Evolutionary conservation across 768 basidiomycete species (phyloP), one percentile per base, ranked within the genome.

Genomic region (Trametes meyenii): DNA sequence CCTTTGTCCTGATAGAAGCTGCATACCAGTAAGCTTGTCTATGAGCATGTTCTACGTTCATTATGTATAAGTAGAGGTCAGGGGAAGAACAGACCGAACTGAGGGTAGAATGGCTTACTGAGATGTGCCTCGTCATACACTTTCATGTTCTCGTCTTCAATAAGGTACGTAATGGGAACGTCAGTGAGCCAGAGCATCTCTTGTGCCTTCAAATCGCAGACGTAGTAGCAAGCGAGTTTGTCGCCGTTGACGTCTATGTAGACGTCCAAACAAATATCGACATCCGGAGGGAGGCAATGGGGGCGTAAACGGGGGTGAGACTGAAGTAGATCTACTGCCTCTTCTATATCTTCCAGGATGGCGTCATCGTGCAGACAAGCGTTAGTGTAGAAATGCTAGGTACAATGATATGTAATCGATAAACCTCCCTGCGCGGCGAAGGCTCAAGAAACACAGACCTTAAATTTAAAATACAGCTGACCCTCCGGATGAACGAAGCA

Each of bases 401-500:
- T 4, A 13, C 4, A 14, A n/a, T 12, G 40, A 12, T 12, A 4
- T 4, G 4, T 12, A 4, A 42, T 13, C 40, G 11, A n/a, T n/a
- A 42, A 4, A 12, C 11, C 40, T 13, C 13, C 11, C 40, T 14
- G 11, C 40, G 13, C 40, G 3, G 40, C 40, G 40, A 33, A 33
- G 29, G 29, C 29, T 33, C 4, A 33, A 33, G 29, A 33, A 33
- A 33, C 8, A 26, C 26, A 21, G 5, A 43, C 43, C 56, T 50
- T 3, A 38, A 33, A 50, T 14, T 39, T 38, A 36, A 62, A 62
- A 21, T 62, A 62, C 24, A 51, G 5, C 17, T 38, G 24, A 17
- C 61, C 61, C 24, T 62, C 61, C 4, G 61, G 61, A 50, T 62
- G 55, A 10, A 45, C 12, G 14, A 2, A 58, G 3, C 49, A 21